A percentile compares a stretch with the other conserved stretches of the same genome.
These are phyloP conservation scores for Fusarium continuum DNA, from an alignment of 2,329 filamentous ascomycete genomes.

Conservation along the genomic window DNA sequence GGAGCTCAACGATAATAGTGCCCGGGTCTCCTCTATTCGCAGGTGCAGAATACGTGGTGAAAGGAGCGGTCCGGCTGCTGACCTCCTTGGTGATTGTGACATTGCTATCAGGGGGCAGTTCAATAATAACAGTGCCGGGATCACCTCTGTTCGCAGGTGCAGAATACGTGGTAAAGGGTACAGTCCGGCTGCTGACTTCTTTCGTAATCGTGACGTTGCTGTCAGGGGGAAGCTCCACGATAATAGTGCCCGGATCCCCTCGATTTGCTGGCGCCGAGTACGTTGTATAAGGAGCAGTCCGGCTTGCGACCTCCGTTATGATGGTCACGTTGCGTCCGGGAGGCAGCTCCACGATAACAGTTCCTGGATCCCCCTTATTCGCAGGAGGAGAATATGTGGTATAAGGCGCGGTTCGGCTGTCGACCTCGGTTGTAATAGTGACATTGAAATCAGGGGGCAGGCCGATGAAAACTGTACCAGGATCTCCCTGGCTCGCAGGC, in stretches of 20 bases:
- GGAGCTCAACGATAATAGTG: constrained; percentile 6
- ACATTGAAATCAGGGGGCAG: constrained; percentile 10
- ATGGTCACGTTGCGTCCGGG: constrained; percentile 2
- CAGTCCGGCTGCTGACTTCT: background rate
- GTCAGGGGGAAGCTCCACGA: background rate
- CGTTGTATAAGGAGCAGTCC: background rate
- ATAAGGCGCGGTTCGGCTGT: constrained; percentile 2
- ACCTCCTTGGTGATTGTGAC: constrained; percentile 11
- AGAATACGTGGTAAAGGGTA: background rate
- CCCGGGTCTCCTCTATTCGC: constrained; percentile 6
- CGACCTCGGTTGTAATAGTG: constrained; percentile 12
- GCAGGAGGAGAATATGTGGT: constrained; percentile 7
- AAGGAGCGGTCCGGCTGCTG: background rate
- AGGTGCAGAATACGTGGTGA: constrained; percentile 8
- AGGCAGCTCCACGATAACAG: constrained; percentile 1
- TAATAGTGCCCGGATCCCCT: background rate
- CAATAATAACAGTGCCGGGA: constrained; percentile 7
- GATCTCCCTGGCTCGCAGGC: constrained; percentile 5
- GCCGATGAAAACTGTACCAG: constrained; percentile 18
- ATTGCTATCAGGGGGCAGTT: constrained; percentile 2
- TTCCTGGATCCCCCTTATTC: constrained; percentile 5
- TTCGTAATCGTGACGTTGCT: background rate
- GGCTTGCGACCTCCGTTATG: background rate
- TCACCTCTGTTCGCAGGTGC: background rate
- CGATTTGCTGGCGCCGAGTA: background rate